phyloP scores from a whole-genome alignment of 1,139 yeast genomes.

The Starmera stellimalicola region DNA sequence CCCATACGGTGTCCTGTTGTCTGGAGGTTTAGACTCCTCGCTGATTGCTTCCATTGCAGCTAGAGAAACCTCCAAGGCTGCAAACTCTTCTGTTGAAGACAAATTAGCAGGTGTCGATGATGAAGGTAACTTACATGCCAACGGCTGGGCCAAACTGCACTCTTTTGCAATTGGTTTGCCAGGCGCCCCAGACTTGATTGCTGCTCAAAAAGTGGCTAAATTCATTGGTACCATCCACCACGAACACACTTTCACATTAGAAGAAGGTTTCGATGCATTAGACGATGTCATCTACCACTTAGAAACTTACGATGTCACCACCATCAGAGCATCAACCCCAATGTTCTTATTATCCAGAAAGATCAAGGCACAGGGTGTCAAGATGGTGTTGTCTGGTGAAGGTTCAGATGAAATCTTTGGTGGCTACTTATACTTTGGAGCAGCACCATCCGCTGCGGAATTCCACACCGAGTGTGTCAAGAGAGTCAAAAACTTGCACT shows the following conservation, averaged over 20 bases:
- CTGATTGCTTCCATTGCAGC: conserved; percentile 96
- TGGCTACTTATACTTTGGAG: conserved; percentile 94
- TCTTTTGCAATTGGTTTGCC: conserved; percentile 97
- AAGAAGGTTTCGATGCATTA: conserved; percentile 94
- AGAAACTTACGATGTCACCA: conserved; percentile 97
- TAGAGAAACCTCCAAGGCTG: conserved; percentile 82
- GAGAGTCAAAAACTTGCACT: conserved; percentile 94
- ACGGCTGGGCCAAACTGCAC: conserved; percentile 82
- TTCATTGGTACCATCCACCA: conserved; percentile 95
- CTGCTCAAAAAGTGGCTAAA: conserved; percentile 94
- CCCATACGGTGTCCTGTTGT: conserved; percentile 91
- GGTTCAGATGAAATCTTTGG: conserved; percentile 99
- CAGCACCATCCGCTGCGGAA: conserved; percentile 85
- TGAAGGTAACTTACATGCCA: conserved; percentile 65
- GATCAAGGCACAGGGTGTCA: conserved; percentile 98
- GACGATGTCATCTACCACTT: conserved; percentile 90
- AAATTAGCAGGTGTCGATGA: conserved; percentile 88
- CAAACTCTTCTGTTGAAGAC: conserved; percentile 33
- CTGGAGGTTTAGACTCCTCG: conserved; percentile 96
- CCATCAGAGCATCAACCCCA: conserved; percentile 98
- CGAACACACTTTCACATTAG: conserved; percentile 92
- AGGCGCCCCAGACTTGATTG: conserved; percentile 93
- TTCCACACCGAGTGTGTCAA: conserved; percentile 94
- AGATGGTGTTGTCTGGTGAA: conserved; percentile 98
- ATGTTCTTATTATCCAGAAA: conserved; percentile 94